These are phyloP conservation scores for Stephanodiscus minutulus DNA, from an alignment of 108 stramenopile species.

Conservation along the genomic window DNA sequence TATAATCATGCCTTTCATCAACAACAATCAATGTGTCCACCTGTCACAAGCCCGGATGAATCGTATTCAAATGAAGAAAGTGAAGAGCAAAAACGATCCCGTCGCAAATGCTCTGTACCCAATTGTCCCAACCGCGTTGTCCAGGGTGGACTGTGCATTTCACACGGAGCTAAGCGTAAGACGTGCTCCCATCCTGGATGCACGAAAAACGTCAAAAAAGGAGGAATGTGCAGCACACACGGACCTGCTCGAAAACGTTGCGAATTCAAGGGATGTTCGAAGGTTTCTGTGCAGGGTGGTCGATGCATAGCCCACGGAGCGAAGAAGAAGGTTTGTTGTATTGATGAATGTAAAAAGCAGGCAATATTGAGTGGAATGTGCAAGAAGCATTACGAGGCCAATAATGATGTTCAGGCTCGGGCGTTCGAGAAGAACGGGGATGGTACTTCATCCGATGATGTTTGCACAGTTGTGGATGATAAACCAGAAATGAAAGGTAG, in stretches of 20 bases:
- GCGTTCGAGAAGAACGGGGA: slow-evolving; percentile 17
- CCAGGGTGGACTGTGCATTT: slow-evolving; percentile 86
- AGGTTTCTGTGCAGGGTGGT: slow-evolving; percentile 89
- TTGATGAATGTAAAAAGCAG: slow-evolving; percentile 76
- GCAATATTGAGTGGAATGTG: slow-evolving; percentile 88
- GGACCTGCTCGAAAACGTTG: slow-evolving; percentile 87
- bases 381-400: slow-evolving; percentile 78
- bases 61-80: slow-evolving; percentile 9
- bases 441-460: neutral
- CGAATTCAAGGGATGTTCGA: slow-evolving; percentile 65
- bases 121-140: slow-evolving; percentile 85
- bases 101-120: slow-evolving; percentile 78
- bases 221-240: slow-evolving; percentile 84
- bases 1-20: neutral
- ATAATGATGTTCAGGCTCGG: slow-evolving; percentile 32
- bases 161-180: slow-evolving; percentile 87
- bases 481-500: neutral
- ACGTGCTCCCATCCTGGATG: slow-evolving; percentile 81
- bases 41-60: neutral
- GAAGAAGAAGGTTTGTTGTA: slow-evolving; percentile 81
- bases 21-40: neutral
- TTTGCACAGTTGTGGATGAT: neutral
- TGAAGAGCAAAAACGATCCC: slow-evolving; percentile 63
- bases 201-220: slow-evolving; percentile 86
- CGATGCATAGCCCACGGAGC: slow-evolving; percentile 89